Percentiles rank a stretch among this genome's conserved stretches.
phyloP scores from a whole-genome alignment of 2,329 filamentous ascomycete genomes.

The Drechslera avenae region DNA sequence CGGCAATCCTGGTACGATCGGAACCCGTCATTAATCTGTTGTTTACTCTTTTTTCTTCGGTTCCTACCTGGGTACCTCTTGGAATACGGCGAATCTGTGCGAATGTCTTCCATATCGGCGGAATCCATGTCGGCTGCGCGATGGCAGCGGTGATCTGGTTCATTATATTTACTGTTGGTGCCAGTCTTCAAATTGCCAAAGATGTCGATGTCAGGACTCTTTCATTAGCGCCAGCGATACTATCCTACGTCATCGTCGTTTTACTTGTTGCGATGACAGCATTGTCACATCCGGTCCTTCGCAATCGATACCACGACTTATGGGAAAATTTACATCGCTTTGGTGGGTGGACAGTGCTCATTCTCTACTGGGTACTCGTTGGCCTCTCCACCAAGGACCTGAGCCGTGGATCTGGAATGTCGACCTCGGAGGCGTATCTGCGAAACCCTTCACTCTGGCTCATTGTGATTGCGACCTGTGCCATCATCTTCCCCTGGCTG shows the following conservation, averaged over 20 bases:
- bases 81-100: slow-evolving; percentile 40
- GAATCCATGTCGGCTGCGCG: slow-evolving; percentile 46
- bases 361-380: slow-evolving; percentile 44
- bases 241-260: slow-evolving; percentile 40
- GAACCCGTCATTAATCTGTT: slow-evolving; percentile 47
- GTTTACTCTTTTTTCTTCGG: slow-evolving; percentile 44
- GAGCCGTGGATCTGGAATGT: slow-evolving; percentile 5
- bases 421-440: slow-evolving; percentile 31
- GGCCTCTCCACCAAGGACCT: slow-evolving; percentile 36
- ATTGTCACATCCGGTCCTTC: slow-evolving; percentile 40
- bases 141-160: slow-evolving; percentile 51
- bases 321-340: slow-evolving; percentile 48
- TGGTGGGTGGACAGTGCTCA: slow-evolving; percentile 45
- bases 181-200: slow-evolving; percentile 42
- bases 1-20: slow-evolving; percentile 43
- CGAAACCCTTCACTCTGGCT: slow-evolving; percentile 66
- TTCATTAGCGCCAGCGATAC: slow-evolving; percentile 26
- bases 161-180: slow-evolving; percentile 49
- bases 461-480: slow-evolving; percentile 66
- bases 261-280: slow-evolving; percentile 39
- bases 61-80: slow-evolving; percentile 39
- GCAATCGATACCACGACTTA: slow-evolving; percentile 39
- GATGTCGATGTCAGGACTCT: slow-evolving; percentile 21
- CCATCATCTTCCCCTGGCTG: slow-evolving; percentile 76
- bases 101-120: slow-evolving; percentile 46